Conservation (phyloP, 2,329 filamentous ascomycete species). For the Sclerotinia subarctica region DNA sequence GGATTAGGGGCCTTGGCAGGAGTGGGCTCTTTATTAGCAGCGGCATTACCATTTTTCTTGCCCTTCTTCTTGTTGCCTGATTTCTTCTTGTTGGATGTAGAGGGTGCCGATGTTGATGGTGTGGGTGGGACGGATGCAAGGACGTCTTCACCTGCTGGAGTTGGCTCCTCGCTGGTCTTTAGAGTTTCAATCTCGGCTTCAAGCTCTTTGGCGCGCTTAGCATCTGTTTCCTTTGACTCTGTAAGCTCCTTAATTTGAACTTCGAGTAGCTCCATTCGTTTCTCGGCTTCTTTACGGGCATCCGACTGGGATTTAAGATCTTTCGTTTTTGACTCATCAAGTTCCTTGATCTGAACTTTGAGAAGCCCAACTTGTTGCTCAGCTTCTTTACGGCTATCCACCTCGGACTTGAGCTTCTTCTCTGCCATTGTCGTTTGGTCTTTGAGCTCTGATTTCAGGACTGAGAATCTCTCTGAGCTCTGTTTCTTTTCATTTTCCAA, state of each 20-base stretch:
- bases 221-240: slow-evolving; percentile 25
- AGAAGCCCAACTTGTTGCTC: slow-evolving; percentile 27
- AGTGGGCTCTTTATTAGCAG: slow-evolving; percentile 33
- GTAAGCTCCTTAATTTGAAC: slow-evolving; percentile 31
- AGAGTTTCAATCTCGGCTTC: slow-evolving; percentile 27
- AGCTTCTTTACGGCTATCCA: slow-evolving; percentile 28
- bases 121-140: slow-evolving; percentile 44
- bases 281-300: slow-evolving; percentile 29
- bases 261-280: slow-evolving; percentile 25
- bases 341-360: slow-evolving; percentile 30
- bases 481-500: slow-evolving; percentile 26
- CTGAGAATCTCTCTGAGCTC: slow-evolving; percentile 26
- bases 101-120: slow-evolving; percentile 36
- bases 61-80: slow-evolving; percentile 70
- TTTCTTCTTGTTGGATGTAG: slow-evolving; percentile 64
- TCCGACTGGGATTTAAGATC: slow-evolving; percentile 26
- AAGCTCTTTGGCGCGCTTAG: slow-evolving; percentile 32
- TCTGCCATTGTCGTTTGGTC: slow-evolving; percentile 24
- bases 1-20: slow-evolving; percentile 26
- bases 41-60: slow-evolving; percentile 58
- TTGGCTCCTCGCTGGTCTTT: slow-evolving; percentile 24
- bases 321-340: slow-evolving; percentile 26
- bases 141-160: slow-evolving; percentile 20
- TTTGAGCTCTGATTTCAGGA: slow-evolving; percentile 27
- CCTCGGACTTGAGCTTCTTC: slow-evolving; percentile 26